phyloP scores from a whole-genome alignment of 2,329 filamentous ascomycete species.

The Hymenoscyphus infarciens region DNA sequence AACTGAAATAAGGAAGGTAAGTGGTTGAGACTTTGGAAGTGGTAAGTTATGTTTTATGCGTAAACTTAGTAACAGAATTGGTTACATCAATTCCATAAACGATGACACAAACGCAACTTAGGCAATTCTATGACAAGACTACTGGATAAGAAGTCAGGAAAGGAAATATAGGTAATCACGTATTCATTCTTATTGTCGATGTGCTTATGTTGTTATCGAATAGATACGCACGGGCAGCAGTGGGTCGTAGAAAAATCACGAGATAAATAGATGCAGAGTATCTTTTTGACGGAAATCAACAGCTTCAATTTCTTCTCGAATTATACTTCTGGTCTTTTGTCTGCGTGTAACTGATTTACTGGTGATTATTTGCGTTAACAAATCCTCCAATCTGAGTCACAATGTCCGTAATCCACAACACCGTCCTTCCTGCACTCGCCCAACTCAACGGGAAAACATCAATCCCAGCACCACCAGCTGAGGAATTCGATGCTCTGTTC shows the following conservation, averaged over 20 bases:
- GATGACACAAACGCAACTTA: too few relatives aligned
- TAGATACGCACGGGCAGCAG: neutral
- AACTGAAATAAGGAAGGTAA: too few relatives aligned
- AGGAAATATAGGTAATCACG: too few relatives aligned
- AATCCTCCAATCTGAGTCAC: neutral
- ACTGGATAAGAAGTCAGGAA: too few relatives aligned
- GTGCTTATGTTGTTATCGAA: neutral
- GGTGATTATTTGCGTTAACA: too few relatives aligned
- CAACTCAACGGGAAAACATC: constrained; percentile 13
- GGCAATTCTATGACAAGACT: too few relatives aligned
- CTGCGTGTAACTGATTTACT: too few relatives aligned
- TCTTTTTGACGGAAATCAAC: neutral
- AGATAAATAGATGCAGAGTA: neutral
- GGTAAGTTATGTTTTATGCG: too few relatives aligned
- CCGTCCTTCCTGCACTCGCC: constrained; percentile 11
- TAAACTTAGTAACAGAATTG: too few relatives aligned
- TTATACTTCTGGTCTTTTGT: neutral
- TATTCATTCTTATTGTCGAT: neutral
- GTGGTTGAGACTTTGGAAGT: too few relatives aligned
- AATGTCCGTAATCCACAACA: neutral
- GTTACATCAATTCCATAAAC: too few relatives aligned
- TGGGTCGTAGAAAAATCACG: neutral
- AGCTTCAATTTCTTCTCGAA: too few relatives aligned
- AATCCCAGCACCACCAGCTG: constrained; percentile 18
- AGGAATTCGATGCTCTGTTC: constrained; percentile 16